A percentile compares a stretch with the other conserved stretches of the same genome.
phyloP scores from a whole-genome alignment of 345 rosid genomes.

The Fremontodendron californicum region DNA sequence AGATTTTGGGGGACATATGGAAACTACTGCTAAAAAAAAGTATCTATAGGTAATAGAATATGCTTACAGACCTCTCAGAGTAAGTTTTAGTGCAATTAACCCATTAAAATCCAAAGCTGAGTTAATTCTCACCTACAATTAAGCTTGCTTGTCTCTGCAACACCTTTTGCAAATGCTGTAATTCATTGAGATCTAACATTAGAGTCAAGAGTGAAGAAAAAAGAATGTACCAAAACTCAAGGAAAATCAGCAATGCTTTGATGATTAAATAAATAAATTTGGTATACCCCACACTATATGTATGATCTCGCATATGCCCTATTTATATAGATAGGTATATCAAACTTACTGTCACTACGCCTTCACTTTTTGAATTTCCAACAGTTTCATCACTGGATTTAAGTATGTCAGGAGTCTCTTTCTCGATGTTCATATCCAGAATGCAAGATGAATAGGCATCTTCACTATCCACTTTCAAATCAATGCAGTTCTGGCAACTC shows the following conservation, averaged over 20 bases:
- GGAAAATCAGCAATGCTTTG: not conserved
- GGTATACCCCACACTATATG: not conserved
- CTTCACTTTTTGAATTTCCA: no score
- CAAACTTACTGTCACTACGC: slow-evolving; percentile 44
- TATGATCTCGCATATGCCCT: not conserved
- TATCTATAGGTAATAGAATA: not conserved
- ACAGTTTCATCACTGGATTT: slow-evolving; percentile 39
- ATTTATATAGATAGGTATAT: not conserved
- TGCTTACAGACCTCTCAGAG: slow-evolving; percentile 19
- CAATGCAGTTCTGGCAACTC: slow-evolving; percentile 52
- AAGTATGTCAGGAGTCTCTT: slow-evolving; percentile 38
- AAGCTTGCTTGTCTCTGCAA: slow-evolving; percentile 82
- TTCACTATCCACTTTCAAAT: slow-evolving; percentile 48
- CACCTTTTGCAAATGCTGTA: slow-evolving; percentile 55
- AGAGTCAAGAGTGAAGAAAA: slow-evolving; percentile 1
- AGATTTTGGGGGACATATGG: not conserved
- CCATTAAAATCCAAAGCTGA: slow-evolving; percentile 25
- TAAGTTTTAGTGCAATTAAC: slow-evolving; percentile 25
- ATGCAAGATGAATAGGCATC: no score
- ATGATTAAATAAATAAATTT: not conserved
- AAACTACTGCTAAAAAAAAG: not conserved
- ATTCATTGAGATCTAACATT: slow-evolving; percentile 13
- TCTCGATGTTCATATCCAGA: no score
- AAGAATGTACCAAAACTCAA: not conserved
- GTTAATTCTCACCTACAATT: slow-evolving; percentile 44